Conservation (phyloP, 2,329 filamentous ascomycete genomes). For the Microdochium bolleyi region DNA sequence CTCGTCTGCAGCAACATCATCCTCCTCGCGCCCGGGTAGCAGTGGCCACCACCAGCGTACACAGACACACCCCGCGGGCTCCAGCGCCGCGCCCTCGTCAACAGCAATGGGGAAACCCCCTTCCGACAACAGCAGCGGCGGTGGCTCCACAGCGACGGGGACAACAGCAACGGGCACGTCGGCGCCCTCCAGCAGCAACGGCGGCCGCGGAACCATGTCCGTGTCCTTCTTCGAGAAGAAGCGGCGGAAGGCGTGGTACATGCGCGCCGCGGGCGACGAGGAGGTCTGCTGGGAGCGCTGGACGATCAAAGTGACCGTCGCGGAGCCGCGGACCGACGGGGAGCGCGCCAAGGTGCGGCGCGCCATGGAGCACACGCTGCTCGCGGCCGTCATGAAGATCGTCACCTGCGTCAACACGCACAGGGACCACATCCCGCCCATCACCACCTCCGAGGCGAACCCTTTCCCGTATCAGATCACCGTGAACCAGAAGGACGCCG, state of each 20-base stretch:
- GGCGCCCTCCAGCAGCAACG: slow-evolving; percentile 21
- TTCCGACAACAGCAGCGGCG: slow-evolving; percentile 2
- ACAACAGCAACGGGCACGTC: slow-evolving; percentile 4
- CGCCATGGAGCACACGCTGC: slow-evolving; percentile 84
- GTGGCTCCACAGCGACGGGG: slow-evolving; percentile 18
- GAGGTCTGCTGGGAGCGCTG: slow-evolving; percentile 97
- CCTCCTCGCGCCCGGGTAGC: background rate
- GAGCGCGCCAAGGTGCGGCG: slow-evolving; percentile 83
- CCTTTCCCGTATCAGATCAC: slow-evolving; percentile 93
- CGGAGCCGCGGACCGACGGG: slow-evolving; percentile 77
- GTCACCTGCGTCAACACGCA: slow-evolving; percentile 79
- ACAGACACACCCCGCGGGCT: background rate
- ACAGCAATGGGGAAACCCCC: slow-evolving; percentile 1
- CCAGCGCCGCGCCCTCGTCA: background rate
- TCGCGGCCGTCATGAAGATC: slow-evolving; percentile 84
- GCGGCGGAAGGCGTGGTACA: slow-evolving; percentile 72
- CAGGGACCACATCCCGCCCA: slow-evolving; percentile 94
- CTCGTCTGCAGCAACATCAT: background rate
- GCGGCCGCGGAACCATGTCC: slow-evolving; percentile 68
- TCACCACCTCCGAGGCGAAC: slow-evolving; percentile 84
- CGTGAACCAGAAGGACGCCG: slow-evolving; percentile 73
- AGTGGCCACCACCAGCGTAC: background rate
- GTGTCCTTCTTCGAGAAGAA: slow-evolving; percentile 96
- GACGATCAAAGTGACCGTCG: slow-evolving; percentile 89
- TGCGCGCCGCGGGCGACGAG: slow-evolving; percentile 62